phyloP scores from a whole-genome alignment of 306 rosid species.

The Vigna hirtella region DNA sequence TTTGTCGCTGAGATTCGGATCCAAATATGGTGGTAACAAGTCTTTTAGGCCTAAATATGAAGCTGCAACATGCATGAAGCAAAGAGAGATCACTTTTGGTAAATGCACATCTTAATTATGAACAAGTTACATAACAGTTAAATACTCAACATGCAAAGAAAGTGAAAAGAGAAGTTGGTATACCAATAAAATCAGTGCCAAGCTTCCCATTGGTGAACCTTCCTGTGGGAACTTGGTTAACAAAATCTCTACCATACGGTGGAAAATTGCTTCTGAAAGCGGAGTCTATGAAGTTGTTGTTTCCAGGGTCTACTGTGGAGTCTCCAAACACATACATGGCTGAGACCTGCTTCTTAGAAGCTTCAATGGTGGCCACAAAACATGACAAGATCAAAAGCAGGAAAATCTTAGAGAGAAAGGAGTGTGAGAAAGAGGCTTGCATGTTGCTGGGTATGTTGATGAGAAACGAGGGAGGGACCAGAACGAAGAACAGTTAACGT shows the following conservation, averaged over 20 bases:
- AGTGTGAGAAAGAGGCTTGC: constrained; percentile 13
- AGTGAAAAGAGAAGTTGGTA: not conserved
- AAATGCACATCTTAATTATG: not conserved
- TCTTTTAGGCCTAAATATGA: constrained; percentile 70
- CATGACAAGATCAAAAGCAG: constrained; percentile 25
- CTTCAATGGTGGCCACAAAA: constrained; percentile 40
- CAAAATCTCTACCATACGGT: constrained; percentile 72
- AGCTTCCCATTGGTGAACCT: constrained; percentile 81
- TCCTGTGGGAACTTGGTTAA: constrained; percentile 62
- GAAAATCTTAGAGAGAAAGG: constrained; percentile 4
- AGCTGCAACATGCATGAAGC: constrained; percentile 45
- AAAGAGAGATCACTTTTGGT: not conserved
- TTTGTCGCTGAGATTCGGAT: constrained; percentile 54
- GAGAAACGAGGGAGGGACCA: constrained; percentile 5
- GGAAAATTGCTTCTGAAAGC: constrained; percentile 61
- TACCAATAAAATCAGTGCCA: constrained; percentile 68
- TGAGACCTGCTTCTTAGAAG: constrained; percentile 41
- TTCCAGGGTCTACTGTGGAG: constrained; percentile 86
- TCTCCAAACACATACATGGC: constrained; percentile 77
- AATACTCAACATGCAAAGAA: not conserved
- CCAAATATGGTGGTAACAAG: constrained; percentile 70
- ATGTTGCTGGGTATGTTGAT: constrained; percentile 17
- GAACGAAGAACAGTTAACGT: not conserved
- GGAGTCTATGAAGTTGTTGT: constrained; percentile 60
- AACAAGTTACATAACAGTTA: not conserved